Percentiles rank a stretch among this genome's conserved stretches.
phyloP scores from a whole-genome alignment of 768 basidiomycete species.

The Melanogaster broomeanus region DNA sequence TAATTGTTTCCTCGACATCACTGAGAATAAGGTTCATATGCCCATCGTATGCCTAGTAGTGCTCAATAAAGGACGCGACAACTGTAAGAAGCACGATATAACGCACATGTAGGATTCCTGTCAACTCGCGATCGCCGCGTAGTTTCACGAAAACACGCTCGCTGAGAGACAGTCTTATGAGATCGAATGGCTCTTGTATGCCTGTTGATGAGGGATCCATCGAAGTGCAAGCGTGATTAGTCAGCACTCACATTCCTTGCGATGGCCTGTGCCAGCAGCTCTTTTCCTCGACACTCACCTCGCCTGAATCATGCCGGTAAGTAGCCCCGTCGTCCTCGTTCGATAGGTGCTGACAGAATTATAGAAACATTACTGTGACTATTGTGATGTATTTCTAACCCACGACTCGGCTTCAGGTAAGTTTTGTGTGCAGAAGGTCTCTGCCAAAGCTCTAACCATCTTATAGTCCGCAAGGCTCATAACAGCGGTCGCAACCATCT shows the following conservation, averaged over 20 bases:
- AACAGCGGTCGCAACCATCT: constrained; percentile 98
- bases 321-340: constrained; percentile 24
- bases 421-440: constrained; percentile 15
- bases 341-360: constrained; percentile 6
- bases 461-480: constrained; percentile 92
- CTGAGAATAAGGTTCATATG: constrained; percentile 99
- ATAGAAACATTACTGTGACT: constrained; percentile 93
- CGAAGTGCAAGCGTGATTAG: constrained; percentile 21
- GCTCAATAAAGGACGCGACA: constrained; percentile 9
- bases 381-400: constrained; percentile 91
- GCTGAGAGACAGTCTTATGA: constrained; percentile 92
- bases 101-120: constrained; percentile 89
- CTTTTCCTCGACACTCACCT: constrained; percentile 26
- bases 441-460: constrained; percentile 9
- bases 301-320: constrained; percentile 59
- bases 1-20: constrained; percentile 96
- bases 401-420: constrained; percentile 92
- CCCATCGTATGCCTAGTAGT: constrained; percentile 92
- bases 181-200: constrained; percentile 96
- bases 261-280: constrained; percentile 22
- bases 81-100: not conserved
- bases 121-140: constrained; percentile 89
- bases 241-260: constrained; percentile 26
- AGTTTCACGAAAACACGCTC: constrained; percentile 99
- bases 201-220: constrained; percentile 76